Conservation (phyloP, 257 asterid species). For the Datura wrightii region DNA sequence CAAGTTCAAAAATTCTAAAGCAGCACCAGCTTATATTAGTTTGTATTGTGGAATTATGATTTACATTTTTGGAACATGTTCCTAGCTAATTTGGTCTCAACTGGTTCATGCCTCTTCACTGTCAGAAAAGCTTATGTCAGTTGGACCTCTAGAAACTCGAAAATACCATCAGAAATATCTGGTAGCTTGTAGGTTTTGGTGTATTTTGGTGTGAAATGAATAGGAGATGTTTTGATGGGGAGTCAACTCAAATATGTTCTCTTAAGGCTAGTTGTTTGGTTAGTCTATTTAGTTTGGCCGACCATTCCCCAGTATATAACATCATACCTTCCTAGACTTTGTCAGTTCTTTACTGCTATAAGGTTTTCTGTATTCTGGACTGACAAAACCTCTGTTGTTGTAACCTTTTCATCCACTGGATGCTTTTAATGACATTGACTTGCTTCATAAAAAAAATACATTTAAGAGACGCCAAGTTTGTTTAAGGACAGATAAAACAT, state of each 20-base stretch:
- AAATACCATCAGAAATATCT: constrained; percentile 1
- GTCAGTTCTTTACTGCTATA: background rate
- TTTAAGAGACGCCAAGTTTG: background rate
- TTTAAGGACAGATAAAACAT: background rate
- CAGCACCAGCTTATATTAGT: background rate
- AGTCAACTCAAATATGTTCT: constrained; percentile 4
- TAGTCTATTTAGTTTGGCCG: background rate
- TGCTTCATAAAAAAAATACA: background rate
- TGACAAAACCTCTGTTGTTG: background rate
- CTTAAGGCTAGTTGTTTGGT: background rate
- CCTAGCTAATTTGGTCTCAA: background rate
- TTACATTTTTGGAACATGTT: background rate
- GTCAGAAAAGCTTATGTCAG: background rate
- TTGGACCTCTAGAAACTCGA: background rate
- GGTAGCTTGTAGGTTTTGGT: background rate
- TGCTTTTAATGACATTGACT: background rate
- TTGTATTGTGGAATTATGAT: background rate
- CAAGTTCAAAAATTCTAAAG: constrained; percentile 9
- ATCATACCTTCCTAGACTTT: background rate
- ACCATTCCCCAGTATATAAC: background rate
- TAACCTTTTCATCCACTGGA: background rate
- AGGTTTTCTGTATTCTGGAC: background rate
- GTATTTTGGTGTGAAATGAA: background rate
- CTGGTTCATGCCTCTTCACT: background rate
- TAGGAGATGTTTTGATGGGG: constrained; percentile 2